Conservation (phyloP, 2,329 filamentous ascomycete species). For the Fusarium begoniae region DNA sequence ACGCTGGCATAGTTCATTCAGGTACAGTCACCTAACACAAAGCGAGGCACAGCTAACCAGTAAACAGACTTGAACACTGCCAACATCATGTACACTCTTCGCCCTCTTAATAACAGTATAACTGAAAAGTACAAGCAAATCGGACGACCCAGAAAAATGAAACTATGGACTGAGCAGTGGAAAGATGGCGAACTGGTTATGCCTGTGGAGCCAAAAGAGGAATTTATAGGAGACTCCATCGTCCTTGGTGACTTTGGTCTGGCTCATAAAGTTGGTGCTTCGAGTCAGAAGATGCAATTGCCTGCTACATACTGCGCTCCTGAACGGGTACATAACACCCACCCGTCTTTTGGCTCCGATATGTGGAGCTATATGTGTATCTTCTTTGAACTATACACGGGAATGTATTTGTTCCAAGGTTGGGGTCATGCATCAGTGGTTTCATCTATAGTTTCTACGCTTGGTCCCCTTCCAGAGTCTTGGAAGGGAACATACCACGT, state of each 20-base stretch:
- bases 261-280: fast-evolving
- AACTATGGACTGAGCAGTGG: neutral
- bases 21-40: neutral
- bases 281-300: neutral
- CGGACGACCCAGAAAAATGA: neutral
- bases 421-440: neutral
- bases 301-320: neutral
- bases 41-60: fast-evolving
- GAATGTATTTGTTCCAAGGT: neutral
- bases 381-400: neutral
- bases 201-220: neutral
- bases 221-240: neutral
- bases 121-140: neutral
- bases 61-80: neutral
- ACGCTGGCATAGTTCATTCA: fast-evolving
- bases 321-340: neutral
- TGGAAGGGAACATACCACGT: neutral
- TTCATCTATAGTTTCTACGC: fast-evolving
- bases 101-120: fast-evolving
- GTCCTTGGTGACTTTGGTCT: neutral
- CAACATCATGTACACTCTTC: neutral
- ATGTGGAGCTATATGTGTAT: neutral
- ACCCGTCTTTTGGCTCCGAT: neutral
- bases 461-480: fast-evolving
- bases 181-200: fast-evolving